Percentiles rank a stretch among this genome's conserved stretches.
Conservation (phyloP, 2,329 filamentous ascomycete genomes). For the Cladosporium sp. region DNA sequence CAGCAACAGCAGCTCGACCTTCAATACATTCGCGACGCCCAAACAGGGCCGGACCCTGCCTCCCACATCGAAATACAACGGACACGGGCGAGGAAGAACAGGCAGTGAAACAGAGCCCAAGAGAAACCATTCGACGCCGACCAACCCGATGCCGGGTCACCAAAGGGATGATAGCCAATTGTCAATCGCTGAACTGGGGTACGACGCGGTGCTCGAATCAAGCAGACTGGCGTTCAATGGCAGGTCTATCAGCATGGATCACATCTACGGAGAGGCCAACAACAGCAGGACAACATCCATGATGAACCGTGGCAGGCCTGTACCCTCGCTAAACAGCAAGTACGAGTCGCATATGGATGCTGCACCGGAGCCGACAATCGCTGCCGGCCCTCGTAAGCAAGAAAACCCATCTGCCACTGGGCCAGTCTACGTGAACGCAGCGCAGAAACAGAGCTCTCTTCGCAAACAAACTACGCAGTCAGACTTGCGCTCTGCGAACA, state of each 20-base stretch:
- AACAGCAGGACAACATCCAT: constrained; percentile 29
- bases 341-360: constrained; percentile 61
- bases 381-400: constrained; percentile 64
- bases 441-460: constrained; percentile 21
- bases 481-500: constrained; percentile 25
- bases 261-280: constrained; percentile 46
- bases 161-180: constrained; percentile 8
- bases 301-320: constrained; percentile 39
- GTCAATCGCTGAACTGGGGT: constrained; percentile 49
- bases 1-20: constrained; percentile 77
- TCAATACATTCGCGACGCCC: constrained; percentile 29
- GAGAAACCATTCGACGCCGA: constrained; percentile 2
- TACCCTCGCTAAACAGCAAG: constrained; percentile 40
- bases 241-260: constrained; percentile 72
- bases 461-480: constrained; percentile 31
- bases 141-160: background rate
- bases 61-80: constrained; percentile 10
- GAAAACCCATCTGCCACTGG: constrained; percentile 37
- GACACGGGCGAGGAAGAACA: background rate
- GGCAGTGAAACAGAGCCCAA: background rate
- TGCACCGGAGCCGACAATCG: constrained; percentile 79
- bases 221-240: constrained; percentile 48
- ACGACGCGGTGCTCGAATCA: constrained; percentile 53
- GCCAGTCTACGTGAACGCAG: constrained; percentile 29
- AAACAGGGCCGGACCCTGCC: constrained; percentile 1